Base-by-base conservation (phyloP, 2,329 filamentous ascomycete species). In the Purpureocillium takamizusanense region DNA sequence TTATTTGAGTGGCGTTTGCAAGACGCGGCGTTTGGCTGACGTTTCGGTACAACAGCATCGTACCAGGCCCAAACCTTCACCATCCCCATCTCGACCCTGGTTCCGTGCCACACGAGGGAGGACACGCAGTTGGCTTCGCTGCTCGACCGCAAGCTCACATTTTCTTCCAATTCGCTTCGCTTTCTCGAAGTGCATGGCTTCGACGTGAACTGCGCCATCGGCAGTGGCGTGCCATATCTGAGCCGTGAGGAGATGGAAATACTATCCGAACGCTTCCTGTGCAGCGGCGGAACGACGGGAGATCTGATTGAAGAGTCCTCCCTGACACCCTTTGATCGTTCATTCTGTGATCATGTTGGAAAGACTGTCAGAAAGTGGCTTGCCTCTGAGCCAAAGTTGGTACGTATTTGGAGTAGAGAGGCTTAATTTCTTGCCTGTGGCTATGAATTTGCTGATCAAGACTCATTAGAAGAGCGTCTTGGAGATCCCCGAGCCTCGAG, bases 161-260 rank as follows among this genome's bases (percentile, higher is more conserved):
- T 62, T 14, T 56, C 56, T 0, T 47, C 51, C 29, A 44, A 39
- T 21, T 51, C 55, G 6, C 47, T 60, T 8, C 33, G 40, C 0
- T 62, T 64, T 32, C 41, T 65, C 21, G 42, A 42, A 13, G 35
- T 41, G 1, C 42, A 56, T 14, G 43, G 46, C 1, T 53, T 61
- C 28, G 40, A 51, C 12, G 36, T 63, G 2, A 37, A 43, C 5
- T 34, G 51, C 6, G 41, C 51, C 2, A 46, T 59, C 15, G 34
- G 45, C 2, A 35, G 41, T 12, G 60, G 62, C 1, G 46, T 61
- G 0, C 43, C 46, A 3, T 64, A 61, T 30, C 48, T 65, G 3
- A 59, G 51, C 27, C 42, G 39, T 14, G 31, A 33, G 15, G 39
- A 41, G 17, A 27, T 36, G 11, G 13, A 18, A n/a, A 4, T 27